Base-by-base conservation (phyloP, 2,329 filamentous ascomycete species). In the Blastomyces parvus region DNA sequence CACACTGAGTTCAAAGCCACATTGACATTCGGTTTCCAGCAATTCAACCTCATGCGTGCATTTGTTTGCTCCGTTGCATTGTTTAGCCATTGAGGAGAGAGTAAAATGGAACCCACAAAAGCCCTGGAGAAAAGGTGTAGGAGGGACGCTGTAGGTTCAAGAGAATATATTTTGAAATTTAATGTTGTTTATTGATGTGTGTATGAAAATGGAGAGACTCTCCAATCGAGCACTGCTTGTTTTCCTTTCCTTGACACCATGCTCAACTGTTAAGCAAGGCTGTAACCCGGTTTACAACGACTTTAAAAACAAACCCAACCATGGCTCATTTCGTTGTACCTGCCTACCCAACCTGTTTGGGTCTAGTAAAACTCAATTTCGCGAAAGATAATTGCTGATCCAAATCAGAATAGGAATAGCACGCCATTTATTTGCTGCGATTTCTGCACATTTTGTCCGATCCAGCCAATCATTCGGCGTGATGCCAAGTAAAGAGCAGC, bases 391-490 rank as follows among this genome's bases (percentile, higher is more conserved):
- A 61, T 40, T 30, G 27, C 42, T 55, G 13, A 40, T 61, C 33
- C 46, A 38, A 38, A 42, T 48, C 40, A 48, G 9, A 61, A 52
- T 30, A 44, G 59, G 59, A 46, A 52, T 61, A 61, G 50, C 19
- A 3, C n/a, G 3, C 9, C 2, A 13, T 9, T 22, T 14, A 11
- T 36, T 11, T 50, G 30, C 9, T 19, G 14, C 38, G 17, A 14
- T 30, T 19, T 14, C 4, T 30, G 6, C 14, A 56, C 5, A 36
- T n/a, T n/a, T 19, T 38, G 30, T 13, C 5, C 6, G 8, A 40
- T 40, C 5, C 36, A 30, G 46, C 59, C 59, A 61, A 53, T 53
- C 46, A 61, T n/a, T 22, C 44, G 38, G 22, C 38, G 53, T 22
- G 17, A 13, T 33, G 3, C 27, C 13, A 22, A 6, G 25, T 19